Evolutionary conservation across 2,329 filamentous ascomycete species (phyloP).

Genomic region (Ampelomyces quisqualis): DNA sequence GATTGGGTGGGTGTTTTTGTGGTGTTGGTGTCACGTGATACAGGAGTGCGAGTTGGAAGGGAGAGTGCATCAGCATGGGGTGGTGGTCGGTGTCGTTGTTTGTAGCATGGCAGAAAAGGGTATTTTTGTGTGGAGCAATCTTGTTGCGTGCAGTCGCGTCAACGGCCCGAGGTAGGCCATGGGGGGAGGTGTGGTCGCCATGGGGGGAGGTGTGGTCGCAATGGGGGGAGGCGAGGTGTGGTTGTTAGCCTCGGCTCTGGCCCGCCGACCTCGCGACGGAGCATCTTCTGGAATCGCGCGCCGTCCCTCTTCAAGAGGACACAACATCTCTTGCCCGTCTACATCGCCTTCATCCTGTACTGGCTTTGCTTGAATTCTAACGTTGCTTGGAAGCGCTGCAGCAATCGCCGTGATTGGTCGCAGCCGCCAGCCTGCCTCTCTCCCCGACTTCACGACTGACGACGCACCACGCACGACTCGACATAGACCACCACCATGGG

Average conservation of each 20-base stretch:
- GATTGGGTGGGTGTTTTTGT: neutral
- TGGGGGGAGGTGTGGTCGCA: conserved; percentile 11
- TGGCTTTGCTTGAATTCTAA: too few species aligned
- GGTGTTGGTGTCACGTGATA: neutral
- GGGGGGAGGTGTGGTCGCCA: conserved; percentile 11
- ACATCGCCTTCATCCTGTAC: neutral
- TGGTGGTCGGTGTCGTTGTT: neutral
- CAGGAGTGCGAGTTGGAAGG: neutral
- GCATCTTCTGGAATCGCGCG: conserved; percentile 23
- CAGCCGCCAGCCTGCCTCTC: too few species aligned
- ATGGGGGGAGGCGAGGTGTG: too few species aligned
- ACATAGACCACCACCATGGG: too few species aligned
- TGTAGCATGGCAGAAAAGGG: neutral
- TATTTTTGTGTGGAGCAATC: too few species aligned
- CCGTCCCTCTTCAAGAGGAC: too few species aligned
- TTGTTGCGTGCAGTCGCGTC: too few species aligned
- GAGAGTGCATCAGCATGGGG: neutral
- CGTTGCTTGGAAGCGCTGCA: too few species aligned
- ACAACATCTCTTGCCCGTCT: neutral
- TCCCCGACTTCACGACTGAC: too few species aligned
- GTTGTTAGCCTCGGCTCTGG: conserved; percentile 9
- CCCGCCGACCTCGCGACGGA: conserved; percentile 6
- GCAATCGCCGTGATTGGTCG: too few species aligned
- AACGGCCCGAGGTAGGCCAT: too few species aligned
- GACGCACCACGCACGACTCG: neutral